Evolutionary conservation across 2,329 filamentous ascomycete genomes (phyloP).

Genomic region (Amylocarpus encephaloides): DNA sequence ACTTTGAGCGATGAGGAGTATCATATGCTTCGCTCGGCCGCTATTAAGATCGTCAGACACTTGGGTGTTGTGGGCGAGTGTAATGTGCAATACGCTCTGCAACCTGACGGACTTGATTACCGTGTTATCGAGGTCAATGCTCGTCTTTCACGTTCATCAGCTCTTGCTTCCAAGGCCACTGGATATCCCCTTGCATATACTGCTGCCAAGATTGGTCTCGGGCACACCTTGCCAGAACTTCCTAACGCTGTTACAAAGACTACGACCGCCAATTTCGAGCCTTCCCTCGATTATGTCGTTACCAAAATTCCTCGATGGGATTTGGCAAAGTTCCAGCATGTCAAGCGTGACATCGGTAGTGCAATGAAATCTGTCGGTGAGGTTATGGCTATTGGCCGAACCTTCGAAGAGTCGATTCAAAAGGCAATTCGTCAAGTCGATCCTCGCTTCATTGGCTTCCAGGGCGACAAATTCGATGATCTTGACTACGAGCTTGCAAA

Average conservation of each 20-base stretch:
- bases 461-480: conserved; percentile 90
- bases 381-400: conserved; percentile 98
- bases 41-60: conserved; percentile 97
- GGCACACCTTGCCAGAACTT: conserved; percentile 89
- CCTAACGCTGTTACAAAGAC: conserved; percentile 98
- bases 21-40: conserved; percentile 95
- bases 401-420: conserved; percentile 98
- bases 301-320: conserved; percentile 99
- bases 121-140: conserved; percentile 98
- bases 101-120: conserved; percentile 95
- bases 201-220: conserved; percentile 95
- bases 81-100: conserved; percentile 95
- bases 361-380: conserved; percentile 99
- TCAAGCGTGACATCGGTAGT: conserved; percentile 94
- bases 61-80: conserved; percentile 96
- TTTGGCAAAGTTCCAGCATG: conserved; percentile 96
- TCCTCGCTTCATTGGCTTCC: conserved; percentile 84
- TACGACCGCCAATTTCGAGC: conserved; percentile 97
- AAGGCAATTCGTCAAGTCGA: conserved; percentile 98
- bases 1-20: conserved; percentile 98
- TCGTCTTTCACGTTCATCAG: conserved; percentile 94
- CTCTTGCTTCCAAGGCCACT: conserved; percentile 94
- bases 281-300: conserved; percentile 93
- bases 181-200: conserved; percentile 97
- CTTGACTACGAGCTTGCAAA: conserved; percentile 85